Conservation (phyloP, 371 early-diverging fungal genomes). For the Thermomucor indicae-seudaticae region DNA sequence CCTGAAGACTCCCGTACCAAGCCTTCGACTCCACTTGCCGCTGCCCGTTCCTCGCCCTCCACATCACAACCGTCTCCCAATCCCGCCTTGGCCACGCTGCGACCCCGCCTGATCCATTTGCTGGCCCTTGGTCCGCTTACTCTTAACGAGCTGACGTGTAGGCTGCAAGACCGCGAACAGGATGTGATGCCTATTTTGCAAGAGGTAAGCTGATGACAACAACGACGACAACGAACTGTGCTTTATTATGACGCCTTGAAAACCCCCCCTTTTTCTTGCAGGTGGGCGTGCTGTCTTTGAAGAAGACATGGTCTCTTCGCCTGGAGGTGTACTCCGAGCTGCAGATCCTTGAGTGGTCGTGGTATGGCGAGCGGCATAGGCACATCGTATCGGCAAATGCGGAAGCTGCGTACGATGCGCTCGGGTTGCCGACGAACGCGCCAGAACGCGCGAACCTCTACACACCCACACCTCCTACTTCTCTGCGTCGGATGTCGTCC, state of each 20-base stretch:
- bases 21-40: constrained; percentile 7
- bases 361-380: constrained; percentile 39
- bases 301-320: constrained; percentile 36
- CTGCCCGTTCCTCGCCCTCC: constrained; percentile 1
- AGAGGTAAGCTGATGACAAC: constrained; percentile 15
- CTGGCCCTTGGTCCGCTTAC: constrained; percentile 27
- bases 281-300: constrained; percentile 10
- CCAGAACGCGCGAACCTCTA: constrained; percentile 40
- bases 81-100: constrained; percentile 12
- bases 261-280: background rate
- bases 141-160: constrained; percentile 17
- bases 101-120: constrained; percentile 36
- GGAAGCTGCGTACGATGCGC: constrained; percentile 40
- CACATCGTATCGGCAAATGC: constrained; percentile 42
- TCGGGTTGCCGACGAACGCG: constrained; percentile 45
- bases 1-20: too few species aligned
- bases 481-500: constrained; percentile 5
- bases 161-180: constrained; percentile 20
- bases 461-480: constrained; percentile 19
- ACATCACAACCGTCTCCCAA: constrained; percentile 3
- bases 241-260: background rate
- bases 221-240: too few species aligned
- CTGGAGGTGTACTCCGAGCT: constrained; percentile 49
- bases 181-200: constrained; percentile 27
- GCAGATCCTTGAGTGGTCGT: constrained; percentile 51